Base-by-base conservation (phyloP, 1,139 yeast species). In the Hyphopichia wangnamkhiaoensis region DNA sequence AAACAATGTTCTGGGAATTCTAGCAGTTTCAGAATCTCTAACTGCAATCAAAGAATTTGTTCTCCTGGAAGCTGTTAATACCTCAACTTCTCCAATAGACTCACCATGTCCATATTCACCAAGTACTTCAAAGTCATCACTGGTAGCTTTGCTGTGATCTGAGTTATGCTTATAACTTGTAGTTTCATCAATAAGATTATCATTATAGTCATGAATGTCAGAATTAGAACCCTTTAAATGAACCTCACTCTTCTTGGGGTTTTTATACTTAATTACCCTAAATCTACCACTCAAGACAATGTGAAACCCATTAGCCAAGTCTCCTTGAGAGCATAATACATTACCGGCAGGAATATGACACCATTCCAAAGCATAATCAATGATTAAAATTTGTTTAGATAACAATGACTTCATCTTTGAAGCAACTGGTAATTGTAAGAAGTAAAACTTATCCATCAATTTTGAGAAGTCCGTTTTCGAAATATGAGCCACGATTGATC, bases 321-420 rank as follows among this genome's bases (percentile, higher is more conserved):
- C 95, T 1, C 91, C 95, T 57, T 93, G 94, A 3, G 81, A 75
- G 51, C 87, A 88, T 20, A 93, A 61, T 0, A 83, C 76, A 39
- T 84, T 84, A 0, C 98, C 96, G 0, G 97, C 94, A 13, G 82
- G 82, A 4, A 88, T 74, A 46, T 89, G 96, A 35, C 93, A 81
- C 98, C 98, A 93, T 59, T 93, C 98, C 37, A 93, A 66, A 0
- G 98, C 96, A 61, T 86, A 88, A 57, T 93, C 98, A 35, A 93
- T 77, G 37, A 85, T 80, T 33, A 86, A 61, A 34, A 93, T 69
- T 40, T 86, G 79, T 24, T 78, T 71, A 23, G 93, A 83, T 34
- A 93, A 63, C 3, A 86, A 71, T 18, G 72, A 74, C 35, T 88
- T 82, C 47, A 91, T 65, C 13, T 82, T 76, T 39, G 82, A 79